Conservation (phyloP, 495 filamentous ascomycete species). For the Penicillium manginii region DNA sequence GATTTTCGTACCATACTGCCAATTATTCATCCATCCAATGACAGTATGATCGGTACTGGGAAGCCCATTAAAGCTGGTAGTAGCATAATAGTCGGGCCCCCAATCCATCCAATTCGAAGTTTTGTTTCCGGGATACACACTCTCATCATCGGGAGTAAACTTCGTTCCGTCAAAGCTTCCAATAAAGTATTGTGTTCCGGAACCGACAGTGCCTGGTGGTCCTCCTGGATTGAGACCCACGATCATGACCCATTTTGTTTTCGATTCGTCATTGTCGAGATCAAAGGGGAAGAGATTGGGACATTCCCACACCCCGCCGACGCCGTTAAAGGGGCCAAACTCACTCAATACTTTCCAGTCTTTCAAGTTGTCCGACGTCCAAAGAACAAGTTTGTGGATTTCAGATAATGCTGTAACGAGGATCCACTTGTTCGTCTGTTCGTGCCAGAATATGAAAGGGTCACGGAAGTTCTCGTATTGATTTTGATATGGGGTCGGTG, state of each 20-base stretch:
- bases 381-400: slow-evolving; percentile 57
- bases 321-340: slow-evolving; percentile 53
- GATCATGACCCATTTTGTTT: slow-evolving; percentile 49
- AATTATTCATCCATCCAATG: slow-evolving; percentile 64
- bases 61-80: slow-evolving; percentile 55
- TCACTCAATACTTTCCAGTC: slow-evolving; percentile 58
- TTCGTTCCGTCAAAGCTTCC: slow-evolving; percentile 42
- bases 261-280: slow-evolving; percentile 31
- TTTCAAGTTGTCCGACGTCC: slow-evolving; percentile 54
- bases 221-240: slow-evolving; percentile 62
- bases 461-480: slow-evolving; percentile 56
- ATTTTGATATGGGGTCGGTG: slow-evolving; percentile 34
- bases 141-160: slow-evolving; percentile 31
- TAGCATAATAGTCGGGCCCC: slow-evolving; percentile 63
- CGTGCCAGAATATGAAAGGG: slow-evolving; percentile 60
- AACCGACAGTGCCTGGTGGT: slow-evolving; percentile 52
- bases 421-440: slow-evolving; percentile 50
- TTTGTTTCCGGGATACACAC: slow-evolving; percentile 11
- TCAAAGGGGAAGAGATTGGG: slow-evolving; percentile 51
- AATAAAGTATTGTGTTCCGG: slow-evolving; percentile 40
- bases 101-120: slow-evolving; percentile 52
- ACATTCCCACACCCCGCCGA: slow-evolving; percentile 64
- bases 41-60: slow-evolving; percentile 40
- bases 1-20: slow-evolving; percentile 51
- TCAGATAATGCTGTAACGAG: slow-evolving; percentile 51